Conservation (phyloP, 306 rosid species). For the Pterocarpus macrocarpus region DNA sequence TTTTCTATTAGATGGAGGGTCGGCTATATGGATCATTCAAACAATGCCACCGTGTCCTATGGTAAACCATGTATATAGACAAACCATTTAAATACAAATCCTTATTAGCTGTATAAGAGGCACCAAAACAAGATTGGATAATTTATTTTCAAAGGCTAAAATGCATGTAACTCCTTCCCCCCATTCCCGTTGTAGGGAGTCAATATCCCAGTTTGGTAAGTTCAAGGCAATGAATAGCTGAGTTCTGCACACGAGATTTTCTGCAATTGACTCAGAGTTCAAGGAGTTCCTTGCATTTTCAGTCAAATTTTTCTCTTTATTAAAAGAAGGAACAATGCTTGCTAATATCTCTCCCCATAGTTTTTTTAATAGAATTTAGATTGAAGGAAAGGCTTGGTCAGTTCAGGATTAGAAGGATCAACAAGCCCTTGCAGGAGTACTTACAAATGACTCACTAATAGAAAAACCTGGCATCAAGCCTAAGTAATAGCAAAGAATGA, state of each 20-base stretch:
- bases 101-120: background rate
- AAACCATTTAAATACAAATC: too few relatives aligned
- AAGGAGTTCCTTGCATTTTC: constrained; percentile 15
- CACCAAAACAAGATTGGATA: background rate
- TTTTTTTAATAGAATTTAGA: background rate
- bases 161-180: background rate
- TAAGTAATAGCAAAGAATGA: background rate
- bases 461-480: too few relatives aligned
- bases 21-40: background rate
- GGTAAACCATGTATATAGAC: too few relatives aligned
- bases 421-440: background rate
- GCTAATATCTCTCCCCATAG: background rate
- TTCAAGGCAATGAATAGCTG: background rate
- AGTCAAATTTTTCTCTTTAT: too few relatives aligned
- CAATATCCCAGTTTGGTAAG: background rate
- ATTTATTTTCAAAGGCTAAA: background rate
- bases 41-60: background rate
- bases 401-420: background rate
- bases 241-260: constrained; percentile 9
- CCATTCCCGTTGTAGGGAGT: background rate
- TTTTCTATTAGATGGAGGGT: background rate
- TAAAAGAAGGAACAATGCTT: background rate
- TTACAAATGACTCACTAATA: background rate
- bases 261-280: background rate
- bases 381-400: background rate